Base-by-base conservation (phyloP, 495 filamentous ascomycete genomes). In the Trichoderma parareesei region DNA sequence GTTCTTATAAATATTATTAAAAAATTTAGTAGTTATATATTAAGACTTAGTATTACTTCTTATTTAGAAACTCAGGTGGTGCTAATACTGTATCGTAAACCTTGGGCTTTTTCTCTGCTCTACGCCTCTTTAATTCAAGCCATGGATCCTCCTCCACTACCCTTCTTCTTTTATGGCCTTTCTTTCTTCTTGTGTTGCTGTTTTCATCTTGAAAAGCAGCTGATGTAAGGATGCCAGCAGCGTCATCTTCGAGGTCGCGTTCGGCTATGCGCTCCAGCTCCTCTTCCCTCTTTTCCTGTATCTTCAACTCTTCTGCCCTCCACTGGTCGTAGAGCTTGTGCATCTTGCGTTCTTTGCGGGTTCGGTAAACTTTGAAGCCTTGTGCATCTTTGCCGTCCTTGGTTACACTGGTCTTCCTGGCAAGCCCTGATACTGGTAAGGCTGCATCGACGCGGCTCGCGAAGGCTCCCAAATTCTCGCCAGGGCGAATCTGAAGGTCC, bases 401-500 rank as follows among this genome's bases (percentile, higher is more conserved):
- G 16, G 72, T 64, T 59, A 73, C 75, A 33, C 75, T 71, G 4
- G 77, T 77, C 62, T 84, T 82, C 68, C 75, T 82, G 20, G 87
- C 83, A 67, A 90, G 75, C 0, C 81, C 83, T 18, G 85, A 76
- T 10, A 98, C 73, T 0, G 94, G 94, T 33, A 98, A 76, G 2
- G 90, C 88, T 38, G 90, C 88, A 70, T 98, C 88, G 8, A 98
- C 94, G 6, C 94, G 86, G 46, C 90, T 87, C 3, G 85, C 77
- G 72, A 96, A 98, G 64, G 94, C 90, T 2, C 85, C 85, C 65
- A 98, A 78, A 37, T 82, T 81, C 75, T 98, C 94, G 20, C 90
- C 89, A 0, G 92, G 91, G 11, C 84, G 78, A 61, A 98, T 97
- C 60, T 81, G 90, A 5, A 84, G 88, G 2, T 83, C 67, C 7